Evolutionary conservation across 768 basidiomycete genomes (phyloP), one percentile per base, ranked within the genome.

Genomic region (Podaxis sp.): DNA sequence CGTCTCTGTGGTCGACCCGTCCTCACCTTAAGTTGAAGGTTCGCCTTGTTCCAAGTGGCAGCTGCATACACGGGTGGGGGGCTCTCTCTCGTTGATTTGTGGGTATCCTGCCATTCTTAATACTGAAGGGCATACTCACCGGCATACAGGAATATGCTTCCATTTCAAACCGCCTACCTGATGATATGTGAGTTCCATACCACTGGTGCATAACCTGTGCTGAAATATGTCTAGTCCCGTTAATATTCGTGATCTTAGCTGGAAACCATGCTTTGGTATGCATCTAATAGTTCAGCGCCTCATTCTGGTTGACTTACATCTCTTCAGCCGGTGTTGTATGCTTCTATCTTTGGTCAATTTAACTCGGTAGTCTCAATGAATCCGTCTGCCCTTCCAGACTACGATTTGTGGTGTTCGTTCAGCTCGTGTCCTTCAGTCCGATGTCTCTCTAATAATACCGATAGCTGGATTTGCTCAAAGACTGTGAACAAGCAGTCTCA

Each of bases 211-310:
- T 4, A 27, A 51, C 42, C 25, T 10, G 10, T 46, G 14, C 38
- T 51, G 13, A 18, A 1, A 46, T 2, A 50, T 47, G 28, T 35
- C 11, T 57, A 82, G 80, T 87, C 65, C 71, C 78, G 32, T 68
- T 89, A 64, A 79, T 85, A 9, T 77, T 88, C 38, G 74, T 81
- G 13, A 89, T 92, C 61, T 72, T 91, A 32, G 90, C 87, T 23
- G 90, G 90, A 16, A 92, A 92, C 67, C 89, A 88, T 63, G 89
- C 87, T 0, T 76, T 88, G 70, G 88, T 89, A 58, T 66, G 86
- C 7, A 9, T 78, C 46, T 18, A 7, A 2, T 4, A 7, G 3
- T 21, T 54, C 21, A 38, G 11, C 35, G 13, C 13, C 48, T 42
- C 21, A 13, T 55, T 7, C n/a, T 59, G 42, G 6, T 37, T 44